Base-by-base conservation (phyloP, 116 monocot species). In the Papilionanthe hybrid region DNA sequence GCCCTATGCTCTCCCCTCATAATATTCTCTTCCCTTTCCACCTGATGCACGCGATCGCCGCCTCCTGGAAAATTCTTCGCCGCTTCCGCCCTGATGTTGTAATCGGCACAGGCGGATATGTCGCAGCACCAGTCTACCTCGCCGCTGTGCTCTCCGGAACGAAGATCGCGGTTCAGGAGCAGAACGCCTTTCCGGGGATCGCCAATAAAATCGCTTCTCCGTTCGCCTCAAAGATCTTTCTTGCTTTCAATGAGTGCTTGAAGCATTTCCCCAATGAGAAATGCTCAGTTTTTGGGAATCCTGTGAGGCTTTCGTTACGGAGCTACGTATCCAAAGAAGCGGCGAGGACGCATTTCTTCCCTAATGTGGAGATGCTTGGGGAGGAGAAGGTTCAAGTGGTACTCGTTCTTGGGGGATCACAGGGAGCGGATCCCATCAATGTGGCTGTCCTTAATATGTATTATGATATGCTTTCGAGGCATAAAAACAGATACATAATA, bases 381-480 rank as follows among this genome's bases (percentile, higher is more conserved):
- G 57, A 66, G 7, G 75, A 56, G 15, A 72, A 58, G 42, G 55
- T 78, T 22, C 67, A 81, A 81, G 79, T 87, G 43, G 71, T 87
- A 29, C 81, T 87, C 37, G 81, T 87, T 75, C 87, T 87, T 23
- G 87, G 87, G 29, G 87, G 87, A 17, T 69, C 84, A 43, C 75
- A 55, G 12, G 87, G 87, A 43, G 81, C 87, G 7, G 66, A 30
- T 1, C 73, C 78, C 22, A 43, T 87, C 56, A 87, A 84, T 57
- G 47, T 76, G 9, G 81, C 75, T 55, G 60, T 87, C 22, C 37
- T 84, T 49, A 81, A 84, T 30, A 76, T 81, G 87, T 81, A 75
- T 28, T 68, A 44, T 66, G 76, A 84, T 53, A 84, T 87, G 80
- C 75, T 87, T 25, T 63, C 19, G 43, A 78, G 81, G 81, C 75